These are phyloP conservation scores for Tripidium arundinaceum DNA, from an alignment of 202 grass and related monocot species.

Conservation along the genomic window DNA sequence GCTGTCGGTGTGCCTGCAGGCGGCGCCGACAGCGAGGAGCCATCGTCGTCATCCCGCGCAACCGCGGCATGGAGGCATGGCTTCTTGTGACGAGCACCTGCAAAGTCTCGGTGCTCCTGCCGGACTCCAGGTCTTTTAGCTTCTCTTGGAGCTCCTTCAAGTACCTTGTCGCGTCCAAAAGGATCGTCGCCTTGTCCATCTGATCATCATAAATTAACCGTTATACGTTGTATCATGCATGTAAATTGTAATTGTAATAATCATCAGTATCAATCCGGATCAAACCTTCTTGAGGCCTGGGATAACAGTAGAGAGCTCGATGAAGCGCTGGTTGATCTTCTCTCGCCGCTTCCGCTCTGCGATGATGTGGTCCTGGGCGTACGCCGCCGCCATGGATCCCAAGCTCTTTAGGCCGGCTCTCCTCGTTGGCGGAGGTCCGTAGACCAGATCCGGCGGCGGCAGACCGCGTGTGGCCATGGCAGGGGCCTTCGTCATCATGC, in stretches of 20 bases:
- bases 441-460: background rate
- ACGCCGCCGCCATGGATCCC: conserved; percentile 18
- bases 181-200: conserved; percentile 84
- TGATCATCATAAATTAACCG: background rate
- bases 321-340: conserved; percentile 66
- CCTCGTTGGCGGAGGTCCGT: background rate
- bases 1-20: background rate
- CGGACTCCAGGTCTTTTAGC: conserved; percentile 33
- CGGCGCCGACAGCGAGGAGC: background rate
- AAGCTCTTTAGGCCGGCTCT: background rate
- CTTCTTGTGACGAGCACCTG: conserved; percentile 51
- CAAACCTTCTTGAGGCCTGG: conserved; percentile 69
- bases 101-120: conserved; percentile 43
- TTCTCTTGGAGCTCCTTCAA: conserved; percentile 64
- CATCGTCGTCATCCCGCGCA: background rate
- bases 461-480: background rate
- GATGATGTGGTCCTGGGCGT: conserved; percentile 63
- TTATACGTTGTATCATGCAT: too few species aligned
- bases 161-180: conserved; percentile 55
- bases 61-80: conserved; percentile 10
- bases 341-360: conserved; percentile 68
- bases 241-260: too few species aligned
- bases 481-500: background rate
- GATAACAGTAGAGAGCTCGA: conserved; percentile 75
- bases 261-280: too few species aligned